Evolutionary conservation across 805 yeast species (phyloP), one percentile per base, ranked within the genome.

Genomic region (Yarrowia keelungensis): DNA sequence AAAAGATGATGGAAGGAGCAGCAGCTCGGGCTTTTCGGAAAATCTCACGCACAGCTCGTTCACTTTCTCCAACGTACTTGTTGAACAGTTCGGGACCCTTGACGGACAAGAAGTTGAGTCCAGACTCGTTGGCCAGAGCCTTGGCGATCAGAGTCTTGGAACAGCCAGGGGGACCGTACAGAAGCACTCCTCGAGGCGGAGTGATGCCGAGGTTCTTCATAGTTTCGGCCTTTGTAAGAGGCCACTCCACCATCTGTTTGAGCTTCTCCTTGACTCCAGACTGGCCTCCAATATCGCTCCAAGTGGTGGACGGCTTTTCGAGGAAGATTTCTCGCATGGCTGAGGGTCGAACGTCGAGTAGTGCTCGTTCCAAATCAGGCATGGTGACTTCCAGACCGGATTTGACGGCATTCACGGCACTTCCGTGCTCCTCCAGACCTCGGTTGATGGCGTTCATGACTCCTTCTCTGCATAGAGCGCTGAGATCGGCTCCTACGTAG

Each of bases 91-190:
- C 99, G 0, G 99, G 99, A 0, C 99, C 99, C 77, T 95, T 95
- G 8, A 94, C 97, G 0, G 98, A 97, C 66, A 94, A 78, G 77
- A 94, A 94, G 74, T 94, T 94, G 62, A 94, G 84, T 0, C 98
- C 98, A 1, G 97, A 89, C 78, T 94, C 99, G 0, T 97, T 90
- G 0, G 98, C 98, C 39, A 94, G 80, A 0, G 98, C 98, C 75
- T 94, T 94, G 1, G 98, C 98, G 0, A 97, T 91, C 71, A 94
- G 79, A 0, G 99, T 94, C 75, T 94, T 94, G 11, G 98, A 93
- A 80, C 98, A 94, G 15, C 99, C 99, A 0, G 99, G 98, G 0
- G 99, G 99, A 0, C 99, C 99, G 77, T 95, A 95, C 22, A 95
- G 81, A 58, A 95, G 78, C 1, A 95, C 89, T 45, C 99, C 99